These are phyloP conservation scores for Trichoderma hamatum DNA, from an alignment of 2,329 filamentous ascomycete species.

Conservation along the genomic window DNA sequence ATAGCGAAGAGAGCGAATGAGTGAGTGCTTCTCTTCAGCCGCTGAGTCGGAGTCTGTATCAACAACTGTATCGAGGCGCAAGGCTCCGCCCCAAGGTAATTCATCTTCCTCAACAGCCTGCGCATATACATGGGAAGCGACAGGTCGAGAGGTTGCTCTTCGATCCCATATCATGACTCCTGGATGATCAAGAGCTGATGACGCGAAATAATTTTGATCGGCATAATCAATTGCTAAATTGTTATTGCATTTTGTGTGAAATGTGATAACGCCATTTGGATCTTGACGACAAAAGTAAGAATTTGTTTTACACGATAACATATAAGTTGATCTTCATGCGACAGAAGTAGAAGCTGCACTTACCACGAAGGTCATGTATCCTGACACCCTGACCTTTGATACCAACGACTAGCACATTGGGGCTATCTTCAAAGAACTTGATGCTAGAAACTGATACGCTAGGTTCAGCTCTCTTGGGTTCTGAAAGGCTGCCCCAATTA, in stretches of 20 bases:
- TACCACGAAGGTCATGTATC: slow-evolving; percentile 78
- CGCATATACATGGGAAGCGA: slow-evolving; percentile 58
- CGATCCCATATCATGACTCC: slow-evolving; percentile 79
- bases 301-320: background rate
- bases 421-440: slow-evolving; percentile 78
- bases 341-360: slow-evolving; percentile 22
- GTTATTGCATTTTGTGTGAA: slow-evolving; percentile 68
- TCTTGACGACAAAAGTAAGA: slow-evolving; percentile 41
- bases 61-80: slow-evolving; percentile 61
- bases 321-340: background rate
- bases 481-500: slow-evolving; percentile 53
- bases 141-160: slow-evolving; percentile 58
- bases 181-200: slow-evolving; percentile 74
- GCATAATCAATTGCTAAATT: slow-evolving; percentile 77
- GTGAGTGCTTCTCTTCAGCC: slow-evolving; percentile 59
- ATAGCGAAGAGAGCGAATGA: slow-evolving; percentile 65
- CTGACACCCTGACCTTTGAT: slow-evolving; percentile 75
- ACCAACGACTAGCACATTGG: slow-evolving; percentile 73
- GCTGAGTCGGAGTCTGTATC: slow-evolving; percentile 55
- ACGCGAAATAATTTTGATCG: slow-evolving; percentile 83
- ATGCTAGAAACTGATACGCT: slow-evolving; percentile 80
- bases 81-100: slow-evolving; percentile 63
- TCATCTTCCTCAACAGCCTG: slow-evolving; percentile 64
- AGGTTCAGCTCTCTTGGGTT: slow-evolving; percentile 62
- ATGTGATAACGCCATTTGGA: slow-evolving; percentile 57